A percentile compares a stretch with the other conserved stretches of the same genome.
These are phyloP conservation scores for Cicer bijugum DNA, from an alignment of 306 rosid genomes.

Conservation along the genomic window DNA sequence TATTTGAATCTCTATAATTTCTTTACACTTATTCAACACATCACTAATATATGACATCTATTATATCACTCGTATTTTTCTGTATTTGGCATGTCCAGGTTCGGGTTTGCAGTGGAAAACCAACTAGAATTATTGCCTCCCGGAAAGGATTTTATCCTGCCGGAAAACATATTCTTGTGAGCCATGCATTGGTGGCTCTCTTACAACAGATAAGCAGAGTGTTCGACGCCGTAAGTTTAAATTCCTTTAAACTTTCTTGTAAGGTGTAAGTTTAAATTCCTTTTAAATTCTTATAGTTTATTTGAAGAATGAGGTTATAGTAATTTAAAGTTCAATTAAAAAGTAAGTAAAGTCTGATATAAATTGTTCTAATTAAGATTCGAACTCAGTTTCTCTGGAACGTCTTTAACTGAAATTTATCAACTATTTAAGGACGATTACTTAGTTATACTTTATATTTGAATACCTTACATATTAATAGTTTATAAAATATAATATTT, in stretches of 20 bases:
- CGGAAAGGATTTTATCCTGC: slow-evolving; percentile 91
- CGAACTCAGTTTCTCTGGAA: too few species aligned
- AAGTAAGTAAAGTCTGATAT: too few species aligned
- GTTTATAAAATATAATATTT: not conserved
- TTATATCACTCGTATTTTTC: too few species aligned
- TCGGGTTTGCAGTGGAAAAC: slow-evolving; percentile 94
- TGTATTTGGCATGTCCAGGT: slow-evolving; percentile 57
- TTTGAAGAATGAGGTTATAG: too few species aligned
- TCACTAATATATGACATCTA: too few species aligned
- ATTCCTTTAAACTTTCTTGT: not conserved
- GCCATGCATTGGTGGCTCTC: slow-evolving; percentile 78
- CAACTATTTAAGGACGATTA: too few species aligned
- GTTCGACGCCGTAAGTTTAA: slow-evolving; percentile 76
- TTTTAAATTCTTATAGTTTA: not conserved
- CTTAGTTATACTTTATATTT: too few species aligned
- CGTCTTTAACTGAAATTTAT: too few species aligned
- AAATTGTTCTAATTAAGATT: too few species aligned
- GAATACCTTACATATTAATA: not conserved
- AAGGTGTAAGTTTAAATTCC: slow-evolving; percentile 58
- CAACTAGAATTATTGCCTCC: slow-evolving; percentile 82
- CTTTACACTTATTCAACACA: too few species aligned
- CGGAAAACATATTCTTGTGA: slow-evolving; percentile 75
- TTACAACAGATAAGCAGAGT: slow-evolving; percentile 93
- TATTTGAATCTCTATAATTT: too few species aligned
- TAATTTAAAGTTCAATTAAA: too few species aligned